Conservation (phyloP, 176 grass and related monocot species). For the Carex cristatella region DNA sequence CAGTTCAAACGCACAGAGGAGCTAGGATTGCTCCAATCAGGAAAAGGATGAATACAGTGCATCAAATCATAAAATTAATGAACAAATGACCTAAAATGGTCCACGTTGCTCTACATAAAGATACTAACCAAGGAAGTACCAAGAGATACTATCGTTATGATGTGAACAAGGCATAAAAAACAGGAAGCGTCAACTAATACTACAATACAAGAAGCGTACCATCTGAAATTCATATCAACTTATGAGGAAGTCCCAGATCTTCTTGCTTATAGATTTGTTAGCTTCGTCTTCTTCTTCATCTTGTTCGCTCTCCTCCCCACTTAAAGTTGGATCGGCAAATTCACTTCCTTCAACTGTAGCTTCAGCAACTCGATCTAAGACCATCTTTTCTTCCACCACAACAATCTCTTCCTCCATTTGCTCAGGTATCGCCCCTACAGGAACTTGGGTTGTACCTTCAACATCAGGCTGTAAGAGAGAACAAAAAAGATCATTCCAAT, state of each 20-base stretch:
- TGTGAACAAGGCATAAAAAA: neutral
- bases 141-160: neutral
- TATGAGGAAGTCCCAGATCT: slow-evolving; percentile 22
- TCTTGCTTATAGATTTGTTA: slow-evolving; percentile 5
- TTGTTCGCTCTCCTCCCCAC: neutral
- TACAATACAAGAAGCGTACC: neutral
- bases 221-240: neutral
- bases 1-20: neutral
- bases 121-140: neutral
- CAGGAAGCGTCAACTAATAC: neutral
- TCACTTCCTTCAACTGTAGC: slow-evolving; percentile 19
- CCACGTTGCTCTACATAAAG: neutral
- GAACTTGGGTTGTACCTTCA: neutral
- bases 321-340: neutral
- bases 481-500: neutral
- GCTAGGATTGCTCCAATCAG: neutral
- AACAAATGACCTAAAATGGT: neutral
- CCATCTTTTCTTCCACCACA: slow-evolving; percentile 16
- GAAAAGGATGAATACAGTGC: neutral
- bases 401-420: slow-evolving; percentile 7
- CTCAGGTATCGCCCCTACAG: neutral
- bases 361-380: neutral
- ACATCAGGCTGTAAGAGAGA: neutral
- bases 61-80: neutral
- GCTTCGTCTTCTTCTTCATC: slow-evolving; percentile 4